phyloP scores from a whole-genome alignment of 2,329 filamentous ascomycete species.

The Colletotrichum chlorophyti region DNA sequence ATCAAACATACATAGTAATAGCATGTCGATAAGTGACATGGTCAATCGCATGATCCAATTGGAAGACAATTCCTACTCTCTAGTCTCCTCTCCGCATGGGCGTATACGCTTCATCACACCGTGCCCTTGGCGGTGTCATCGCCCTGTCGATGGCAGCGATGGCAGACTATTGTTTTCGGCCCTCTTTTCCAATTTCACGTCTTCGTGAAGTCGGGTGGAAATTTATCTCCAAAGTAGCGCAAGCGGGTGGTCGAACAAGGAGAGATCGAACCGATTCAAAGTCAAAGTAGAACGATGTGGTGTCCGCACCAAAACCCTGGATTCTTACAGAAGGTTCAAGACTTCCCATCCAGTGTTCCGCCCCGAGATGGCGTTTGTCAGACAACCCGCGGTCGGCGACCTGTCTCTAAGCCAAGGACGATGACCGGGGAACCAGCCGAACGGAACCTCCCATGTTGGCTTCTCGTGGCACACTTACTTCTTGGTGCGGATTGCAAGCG shows the following conservation, averaged over 20 bases:
- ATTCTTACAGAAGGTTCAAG: not conserved
- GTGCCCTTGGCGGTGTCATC: not conserved
- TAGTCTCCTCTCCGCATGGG: not conserved
- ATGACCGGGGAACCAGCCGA: not conserved
- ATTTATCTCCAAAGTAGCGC: no score
- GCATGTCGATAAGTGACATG: conserved; percentile 12
- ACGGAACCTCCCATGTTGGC: not conserved
- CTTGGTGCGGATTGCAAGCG: conserved; percentile 5
- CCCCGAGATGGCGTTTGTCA: not conserved
- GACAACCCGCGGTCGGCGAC: not conserved
- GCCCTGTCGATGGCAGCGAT: no score
- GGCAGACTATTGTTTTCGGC: not conserved
- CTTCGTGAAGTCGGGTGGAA: not conserved
- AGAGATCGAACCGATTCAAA: no score
- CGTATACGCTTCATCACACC: not conserved
- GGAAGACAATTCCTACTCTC: not conserved
- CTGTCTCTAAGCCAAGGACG: not conserved
- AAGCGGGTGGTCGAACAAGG: no score
- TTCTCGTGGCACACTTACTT: not conserved
- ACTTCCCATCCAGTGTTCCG: not conserved
- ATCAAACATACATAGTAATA: conserved; percentile 24
- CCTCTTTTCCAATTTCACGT: not conserved
- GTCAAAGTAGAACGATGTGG: not conserved
- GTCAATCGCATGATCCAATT: not conserved
- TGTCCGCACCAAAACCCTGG: not conserved